A percentile compares a stretch with the other conserved stretches of the same genome.
Evolutionary conservation across 257 asterid genomes (phyloP).

Genomic region (Avicennia marina): DNA sequence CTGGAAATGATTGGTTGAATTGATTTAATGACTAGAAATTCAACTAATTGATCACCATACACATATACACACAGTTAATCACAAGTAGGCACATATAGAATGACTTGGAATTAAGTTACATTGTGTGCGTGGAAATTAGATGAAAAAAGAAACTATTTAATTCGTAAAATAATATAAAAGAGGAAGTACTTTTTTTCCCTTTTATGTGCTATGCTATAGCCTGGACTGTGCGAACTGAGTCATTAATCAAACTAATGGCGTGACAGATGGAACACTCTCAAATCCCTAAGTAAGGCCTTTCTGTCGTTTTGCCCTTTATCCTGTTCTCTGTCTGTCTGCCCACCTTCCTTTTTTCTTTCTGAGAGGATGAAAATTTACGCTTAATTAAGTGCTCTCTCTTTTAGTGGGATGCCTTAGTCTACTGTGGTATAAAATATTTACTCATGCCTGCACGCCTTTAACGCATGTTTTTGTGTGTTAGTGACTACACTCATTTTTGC

Average conservation of each 20-base stretch:
- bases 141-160: too few species aligned
- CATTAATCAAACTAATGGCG: slow-evolving; percentile 1
- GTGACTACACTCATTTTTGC: slow-evolving; percentile 22
- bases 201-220: too few species aligned
- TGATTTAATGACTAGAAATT: too few species aligned
- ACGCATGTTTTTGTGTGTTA: slow-evolving; percentile 27
- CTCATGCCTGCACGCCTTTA: slow-evolving; percentile 29
- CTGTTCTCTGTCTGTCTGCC: slow-evolving; percentile 7
- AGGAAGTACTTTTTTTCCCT: too few species aligned
- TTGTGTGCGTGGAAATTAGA: too few species aligned
- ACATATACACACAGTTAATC: too few species aligned
- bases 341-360: not conserved
- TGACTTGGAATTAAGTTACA: too few species aligned
- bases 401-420: slow-evolving; percentile 4
- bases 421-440: not conserved
- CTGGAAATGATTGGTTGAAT: too few species aligned
- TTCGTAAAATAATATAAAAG: too few species aligned
- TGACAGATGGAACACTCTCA: slow-evolving; percentile 12
- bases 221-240: slow-evolving; percentile 16
- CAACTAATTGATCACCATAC: too few species aligned
- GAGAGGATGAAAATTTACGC: too few species aligned
- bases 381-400: not conserved
- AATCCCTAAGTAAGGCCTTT: slow-evolving; percentile 24
- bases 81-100: too few species aligned
- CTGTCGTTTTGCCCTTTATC: not conserved